phyloP scores from a whole-genome alignment of 352 stramenopile species.

The Pythium pyrilobum region DNA sequence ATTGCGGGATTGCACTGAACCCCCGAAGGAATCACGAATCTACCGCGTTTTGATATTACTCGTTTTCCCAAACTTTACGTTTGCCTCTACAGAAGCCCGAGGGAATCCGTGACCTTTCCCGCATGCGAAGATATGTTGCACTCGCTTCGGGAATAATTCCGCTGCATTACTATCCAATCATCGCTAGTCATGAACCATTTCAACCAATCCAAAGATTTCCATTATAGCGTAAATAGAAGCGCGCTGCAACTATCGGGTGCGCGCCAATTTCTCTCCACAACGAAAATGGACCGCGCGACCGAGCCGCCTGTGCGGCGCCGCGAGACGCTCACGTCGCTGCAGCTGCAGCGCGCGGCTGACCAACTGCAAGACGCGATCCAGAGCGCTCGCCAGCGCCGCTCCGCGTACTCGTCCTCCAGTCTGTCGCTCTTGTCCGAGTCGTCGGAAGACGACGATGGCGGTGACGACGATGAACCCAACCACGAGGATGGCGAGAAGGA shows the following conservation, averaged over 20 bases:
- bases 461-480: background rate
- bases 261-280: background rate
- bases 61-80: background rate
- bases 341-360: constrained; percentile 40
- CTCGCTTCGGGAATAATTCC: background rate
- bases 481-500: constrained; percentile 11
- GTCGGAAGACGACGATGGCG: constrained; percentile 1
- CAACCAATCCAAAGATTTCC: constrained; percentile 7
- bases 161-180: too few species aligned
- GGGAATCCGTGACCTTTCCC: constrained; percentile 14
- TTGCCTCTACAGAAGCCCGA: background rate
- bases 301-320: background rate
- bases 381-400: constrained; percentile 26
- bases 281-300: constrained; percentile 5
- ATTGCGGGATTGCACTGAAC: background rate
- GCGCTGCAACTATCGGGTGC: background rate
- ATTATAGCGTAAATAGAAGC: background rate
- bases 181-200: too few species aligned
- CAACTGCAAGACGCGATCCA: constrained; percentile 50
- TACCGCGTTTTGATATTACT: constrained; percentile 14
- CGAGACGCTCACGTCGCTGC: constrained; percentile 17
- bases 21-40: background rate
- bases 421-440: constrained; percentile 13
- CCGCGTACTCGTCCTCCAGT: constrained; percentile 6
- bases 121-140: constrained; percentile 13